Base-by-base conservation (phyloP, 495 filamentous ascomycete species). In the Xylaria telfairii region DNA sequence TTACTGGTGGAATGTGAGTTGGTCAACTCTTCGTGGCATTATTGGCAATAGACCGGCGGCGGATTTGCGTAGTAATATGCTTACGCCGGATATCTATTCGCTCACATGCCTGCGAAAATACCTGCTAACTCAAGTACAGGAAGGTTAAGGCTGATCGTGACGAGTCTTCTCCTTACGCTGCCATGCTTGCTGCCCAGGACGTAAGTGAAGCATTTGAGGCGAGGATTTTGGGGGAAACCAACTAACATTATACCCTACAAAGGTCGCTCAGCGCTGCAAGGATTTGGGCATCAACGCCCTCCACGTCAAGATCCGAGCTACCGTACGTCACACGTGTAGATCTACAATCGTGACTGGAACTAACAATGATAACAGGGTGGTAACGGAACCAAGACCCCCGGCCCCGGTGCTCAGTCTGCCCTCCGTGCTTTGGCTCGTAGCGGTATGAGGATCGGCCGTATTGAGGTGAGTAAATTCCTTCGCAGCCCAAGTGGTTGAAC, bases 141-240 rank as follows among this genome's bases (percentile, higher is more conserved):
- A 99, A 99, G 89, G 96, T 99, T 88, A 99, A 99, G 92, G 96
- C 96, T 83, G 96, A 99, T 84, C 94, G 96, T 87, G 96, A 99
- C 86, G 96, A 99, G 89, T 98, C 95, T 72, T 98, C 95, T 61
- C 96, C 96, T 73, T 99, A 99, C 90, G 96, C 96, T 78, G 96
- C 96, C 83, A 99, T 99, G 96, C 93, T 99, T 91, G 96, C 96
- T 83, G 96, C 95, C 75, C 95, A 97, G 84, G 91, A 92, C 76
- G 96, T 70, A 59, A 54, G 67, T 63, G 30, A 28, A 21, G 32
- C 17, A 59, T 21, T 37, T 9, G 1, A 12, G 2, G 8, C 21
- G 24, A 30, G 24, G n/a, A 7, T 21, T 63, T 3, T 54, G 2
- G 39, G 2, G n/a, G 13, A 47, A 54, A 39, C 21, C 17, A 21